A percentile compares a stretch with the other conserved stretches of the same genome.
These are phyloP conservation scores for Apiospora marii DNA, from an alignment of 2,329 filamentous ascomycete genomes.

Conservation along the genomic window DNA sequence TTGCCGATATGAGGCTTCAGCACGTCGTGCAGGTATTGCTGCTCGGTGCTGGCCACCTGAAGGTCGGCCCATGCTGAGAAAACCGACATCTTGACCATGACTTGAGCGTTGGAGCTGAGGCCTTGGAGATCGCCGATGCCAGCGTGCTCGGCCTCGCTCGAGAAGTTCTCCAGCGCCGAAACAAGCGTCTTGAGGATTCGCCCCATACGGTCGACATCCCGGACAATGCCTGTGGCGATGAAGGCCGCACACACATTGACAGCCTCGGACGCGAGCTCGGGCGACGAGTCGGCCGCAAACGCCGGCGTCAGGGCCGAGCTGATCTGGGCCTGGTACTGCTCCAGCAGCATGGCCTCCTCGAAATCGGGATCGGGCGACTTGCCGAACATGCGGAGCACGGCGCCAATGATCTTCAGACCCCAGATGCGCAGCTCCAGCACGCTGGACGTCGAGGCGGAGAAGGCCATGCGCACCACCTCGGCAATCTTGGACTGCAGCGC, in stretches of 20 bases:
- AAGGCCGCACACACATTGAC: slow-evolving; percentile 98
- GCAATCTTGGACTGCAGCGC: slow-evolving; percentile 85
- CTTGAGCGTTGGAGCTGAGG: slow-evolving; percentile 92
- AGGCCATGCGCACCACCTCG: slow-evolving; percentile 95
- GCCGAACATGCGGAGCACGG: slow-evolving; percentile 94
- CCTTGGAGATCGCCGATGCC: slow-evolving; percentile 93
- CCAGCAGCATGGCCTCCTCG: slow-evolving; percentile 92
- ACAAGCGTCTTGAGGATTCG: slow-evolving; percentile 94
- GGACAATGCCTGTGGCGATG: slow-evolving; percentile 96
- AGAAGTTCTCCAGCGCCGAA: slow-evolving; percentile 90
- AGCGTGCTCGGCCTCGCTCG: slow-evolving; percentile 79
- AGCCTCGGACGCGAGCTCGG: slow-evolving; percentile 93
- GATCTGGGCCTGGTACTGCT: slow-evolving; percentile 99
- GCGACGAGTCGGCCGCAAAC: slow-evolving; percentile 94
- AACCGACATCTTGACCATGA: slow-evolving; percentile 98
- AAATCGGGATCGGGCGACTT: slow-evolving; percentile 96
- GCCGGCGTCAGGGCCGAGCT: slow-evolving; percentile 95
- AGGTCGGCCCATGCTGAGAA: slow-evolving; percentile 98
- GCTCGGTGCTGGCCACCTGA: slow-evolving; percentile 92
- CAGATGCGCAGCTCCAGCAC: slow-evolving; percentile 90
- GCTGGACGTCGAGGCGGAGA: slow-evolving; percentile 93
- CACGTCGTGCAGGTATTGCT: slow-evolving; percentile 87
- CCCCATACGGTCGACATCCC: slow-evolving; percentile 98
- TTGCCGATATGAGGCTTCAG: slow-evolving; percentile 89
- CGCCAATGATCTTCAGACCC: slow-evolving; percentile 92